A percentile compares a stretch with the other conserved stretches of the same genome.
Conservation (phyloP, 106 monocot genomes). For the Dioscorea zingiberensis region DNA sequence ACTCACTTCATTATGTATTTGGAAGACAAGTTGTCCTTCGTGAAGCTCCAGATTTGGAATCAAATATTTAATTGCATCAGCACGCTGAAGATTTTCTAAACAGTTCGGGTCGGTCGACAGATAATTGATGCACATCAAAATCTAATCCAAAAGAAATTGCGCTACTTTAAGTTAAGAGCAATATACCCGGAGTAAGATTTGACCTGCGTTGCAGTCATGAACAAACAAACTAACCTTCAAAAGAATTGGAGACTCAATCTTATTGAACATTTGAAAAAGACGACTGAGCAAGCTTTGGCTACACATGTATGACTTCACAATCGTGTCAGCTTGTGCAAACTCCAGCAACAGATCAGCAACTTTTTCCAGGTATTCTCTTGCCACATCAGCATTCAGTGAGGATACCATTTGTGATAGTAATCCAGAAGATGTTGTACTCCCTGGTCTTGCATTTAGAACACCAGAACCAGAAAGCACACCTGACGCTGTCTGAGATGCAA, state of each 20-base stretch:
- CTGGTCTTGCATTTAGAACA: conserved; percentile 70
- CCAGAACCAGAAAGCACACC: conserved; percentile 84
- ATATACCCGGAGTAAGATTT: no score
- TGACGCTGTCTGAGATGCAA: conserved; percentile 73
- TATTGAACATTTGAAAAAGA: conserved; percentile 86
- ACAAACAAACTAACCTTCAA: conserved; percentile 38
- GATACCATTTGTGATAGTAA: conserved; percentile 74
- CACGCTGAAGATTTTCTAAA: conserved; percentile 66
- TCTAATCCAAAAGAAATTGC: conserved; percentile 20
- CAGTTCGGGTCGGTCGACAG: conserved; percentile 76
- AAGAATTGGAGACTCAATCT: conserved; percentile 73
- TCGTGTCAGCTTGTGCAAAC: conserved; percentile 55
- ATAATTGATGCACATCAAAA: conserved; percentile 71
- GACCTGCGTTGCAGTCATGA: not conserved
- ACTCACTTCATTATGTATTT: conserved; percentile 69
- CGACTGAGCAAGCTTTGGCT: conserved; percentile 57
- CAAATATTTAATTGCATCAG: conserved; percentile 73
- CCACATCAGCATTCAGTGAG: conserved; percentile 61
- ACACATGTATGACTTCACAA: conserved; percentile 61
- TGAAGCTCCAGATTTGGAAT: conserved; percentile 76
- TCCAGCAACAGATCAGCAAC: conserved; percentile 76
- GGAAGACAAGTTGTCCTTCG: conserved; percentile 54
- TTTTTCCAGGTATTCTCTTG: conserved; percentile 81
- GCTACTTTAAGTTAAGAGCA: no score
- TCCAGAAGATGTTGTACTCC: conserved; percentile 75